Conservation (phyloP, 768 basidiomycete genomes). For the Rickenella mellea region DNA sequence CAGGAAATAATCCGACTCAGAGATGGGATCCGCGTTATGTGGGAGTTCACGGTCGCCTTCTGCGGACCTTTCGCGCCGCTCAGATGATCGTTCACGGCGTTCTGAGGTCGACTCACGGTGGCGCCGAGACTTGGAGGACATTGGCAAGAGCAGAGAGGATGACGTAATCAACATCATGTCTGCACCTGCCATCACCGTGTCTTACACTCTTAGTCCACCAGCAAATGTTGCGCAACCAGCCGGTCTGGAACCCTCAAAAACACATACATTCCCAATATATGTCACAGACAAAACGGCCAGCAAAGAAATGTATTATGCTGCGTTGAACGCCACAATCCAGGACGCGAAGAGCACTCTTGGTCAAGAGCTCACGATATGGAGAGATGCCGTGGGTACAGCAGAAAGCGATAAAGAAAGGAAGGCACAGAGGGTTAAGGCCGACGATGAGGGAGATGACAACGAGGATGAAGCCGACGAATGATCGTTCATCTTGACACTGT, state of each 20-base stretch:
- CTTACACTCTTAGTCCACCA: neutral
- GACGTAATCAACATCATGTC: no score
- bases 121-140: no score
- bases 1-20: conserved; percentile 81
- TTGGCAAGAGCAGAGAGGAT: no score
- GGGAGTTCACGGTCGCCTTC: no score
- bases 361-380: conserved; percentile 64
- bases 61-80: no score
- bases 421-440: conserved; percentile 25
- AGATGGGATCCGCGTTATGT: conserved; percentile 49
- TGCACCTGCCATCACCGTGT: neutral
- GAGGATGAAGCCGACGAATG: conserved; percentile 22
- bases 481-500: neutral
- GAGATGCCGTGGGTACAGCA: conserved; percentile 57
- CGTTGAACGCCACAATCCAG: conserved; percentile 37
- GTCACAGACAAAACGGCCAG: conserved; percentile 4
- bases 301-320: conserved; percentile 36
- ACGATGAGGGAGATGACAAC: conserved; percentile 40
- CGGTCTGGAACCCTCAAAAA: conserved; percentile 4
- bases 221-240: neutral
- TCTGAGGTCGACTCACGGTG: no score
- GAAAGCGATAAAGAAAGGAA: conserved; percentile 54
- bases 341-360: conserved; percentile 48
- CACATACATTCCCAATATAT: conserved; percentile 15
- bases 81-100: no score